Evolutionary conservation across 192 early-diverging fungal species (phyloP), one percentile per base, ranked within the genome.

Genomic region (Phlyctochytrium bullatum): DNA sequence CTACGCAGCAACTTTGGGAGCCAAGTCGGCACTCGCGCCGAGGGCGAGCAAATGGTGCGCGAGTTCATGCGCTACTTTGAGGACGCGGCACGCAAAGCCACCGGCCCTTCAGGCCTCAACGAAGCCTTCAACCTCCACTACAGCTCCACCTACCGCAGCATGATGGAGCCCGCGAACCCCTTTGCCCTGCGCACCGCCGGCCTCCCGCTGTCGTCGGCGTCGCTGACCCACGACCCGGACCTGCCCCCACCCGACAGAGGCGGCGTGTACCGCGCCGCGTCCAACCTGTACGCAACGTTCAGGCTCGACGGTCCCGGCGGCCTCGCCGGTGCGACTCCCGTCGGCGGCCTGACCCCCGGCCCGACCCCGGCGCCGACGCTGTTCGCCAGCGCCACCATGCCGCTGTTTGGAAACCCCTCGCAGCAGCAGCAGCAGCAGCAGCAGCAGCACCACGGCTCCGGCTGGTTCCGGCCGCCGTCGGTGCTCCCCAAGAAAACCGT

Each of bases 1-100:
- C 54, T 57, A 6, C 12, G 54, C 6, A 57, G 54, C 54, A 57
- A 57, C 27, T 57, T 57, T 57, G 54, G 54, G 27, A 57, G 54
- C 27, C 54, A 57, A 57, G 54, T 57, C 27, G 16, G 20, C 4
- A 25, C 14, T 10, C 16, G 54, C 6, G 54, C 54, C 6, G 54
- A 57, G 54, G 54, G 54, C 54, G 54, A 57, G 27, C 6, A 25
- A 27, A 28, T 57, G 20, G 54, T 57, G 27, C 6, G 6, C 6
- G 54, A 57, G 27, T 57, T 57, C 54, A 57, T 57, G 27, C 20
- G 27, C 4, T 27, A 57, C 27, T 57, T 57, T 28, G 10, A 20
- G 20, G 20, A 47, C 40, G 40, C 40, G 6, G 20, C 40, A 47
- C 6, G 40, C 6, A 20, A 47, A 47, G 20, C 40, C 20, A n/a